These are phyloP conservation scores for Cucurbita moschata DNA, from an alignment of 306 rosid genomes.

Conservation along the genomic window DNA sequence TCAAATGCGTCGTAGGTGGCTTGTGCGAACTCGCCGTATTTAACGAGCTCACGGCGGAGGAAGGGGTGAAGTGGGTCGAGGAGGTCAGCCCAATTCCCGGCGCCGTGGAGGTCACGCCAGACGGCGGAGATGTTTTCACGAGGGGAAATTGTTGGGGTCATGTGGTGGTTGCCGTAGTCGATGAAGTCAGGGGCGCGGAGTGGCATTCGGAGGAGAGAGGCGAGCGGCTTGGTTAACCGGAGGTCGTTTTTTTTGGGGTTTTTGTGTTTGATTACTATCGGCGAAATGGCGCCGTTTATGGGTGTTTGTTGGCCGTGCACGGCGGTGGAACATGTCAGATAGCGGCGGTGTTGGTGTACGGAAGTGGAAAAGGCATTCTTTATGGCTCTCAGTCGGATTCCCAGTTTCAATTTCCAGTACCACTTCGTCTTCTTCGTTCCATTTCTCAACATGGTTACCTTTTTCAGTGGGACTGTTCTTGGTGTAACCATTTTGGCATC, in stretches of 20 bases:
- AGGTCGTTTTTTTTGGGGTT: neutral
- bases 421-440: constrained; percentile 8
- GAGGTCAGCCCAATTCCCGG: constrained; percentile 24
- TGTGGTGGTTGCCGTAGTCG: constrained; percentile 7
- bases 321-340: constrained; percentile 2
- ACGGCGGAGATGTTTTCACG: constrained; percentile 29
- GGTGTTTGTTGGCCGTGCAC: neutral
- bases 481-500: neutral
- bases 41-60: constrained; percentile 46
- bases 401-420: constrained; percentile 3
- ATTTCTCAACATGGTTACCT: neutral
- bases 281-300: neutral
- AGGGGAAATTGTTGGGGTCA: constrained; percentile 41
- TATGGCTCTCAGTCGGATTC: neutral
- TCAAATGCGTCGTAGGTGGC: constrained; percentile 68
- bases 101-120: constrained; percentile 48
- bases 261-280: neutral
- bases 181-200: constrained; percentile 3
- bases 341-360: neutral
- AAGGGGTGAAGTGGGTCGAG: constrained; percentile 49
- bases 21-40: constrained; percentile 61
- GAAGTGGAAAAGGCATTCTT: neutral
- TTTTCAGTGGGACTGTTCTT: neutral
- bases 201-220: constrained; percentile 11
- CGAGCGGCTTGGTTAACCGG: neutral